These are phyloP conservation scores for Firmiana major DNA, from an alignment of 345 rosid genomes.

Conservation along the genomic window DNA sequence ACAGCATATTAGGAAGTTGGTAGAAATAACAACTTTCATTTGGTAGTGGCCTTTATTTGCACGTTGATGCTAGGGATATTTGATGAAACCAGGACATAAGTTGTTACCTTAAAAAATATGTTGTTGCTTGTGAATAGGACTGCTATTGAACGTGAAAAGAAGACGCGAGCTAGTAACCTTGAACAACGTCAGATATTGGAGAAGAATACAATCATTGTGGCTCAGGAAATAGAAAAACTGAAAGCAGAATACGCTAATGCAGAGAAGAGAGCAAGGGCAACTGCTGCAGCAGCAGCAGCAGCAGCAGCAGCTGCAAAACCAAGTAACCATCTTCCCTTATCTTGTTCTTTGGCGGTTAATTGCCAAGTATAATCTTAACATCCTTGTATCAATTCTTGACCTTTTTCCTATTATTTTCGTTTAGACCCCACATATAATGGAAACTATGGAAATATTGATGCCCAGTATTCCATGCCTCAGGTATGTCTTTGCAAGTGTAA, in stretches of 20 bases:
- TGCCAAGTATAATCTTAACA: constrained; percentile 7
- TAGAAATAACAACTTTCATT: neutral
- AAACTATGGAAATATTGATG: constrained; percentile 41
- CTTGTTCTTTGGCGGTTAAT: neutral
- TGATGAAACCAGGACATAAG: neutral
- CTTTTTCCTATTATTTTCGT: neutral
- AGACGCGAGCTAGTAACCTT: constrained; percentile 55
- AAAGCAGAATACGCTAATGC: constrained; percentile 38
- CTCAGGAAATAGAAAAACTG: constrained; percentile 51
- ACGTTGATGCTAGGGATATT: neutral
- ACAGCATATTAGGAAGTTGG: neutral
- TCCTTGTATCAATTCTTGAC: constrained; percentile 4
- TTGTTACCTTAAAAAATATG: neutral
- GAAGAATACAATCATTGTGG: constrained; percentile 42
- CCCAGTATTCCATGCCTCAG: constrained; percentile 39
- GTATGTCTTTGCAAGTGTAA: constrained; percentile 18
- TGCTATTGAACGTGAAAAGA: constrained; percentile 76
- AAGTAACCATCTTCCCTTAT: constrained; percentile 26
- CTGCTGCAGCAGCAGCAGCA: constrained; percentile 24
- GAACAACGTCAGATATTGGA: constrained; percentile 62
- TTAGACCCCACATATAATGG: constrained; percentile 41
- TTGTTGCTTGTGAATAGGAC: constrained; percentile 33
- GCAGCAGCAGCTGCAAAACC: constrained; percentile 40
- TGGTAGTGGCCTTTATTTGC: neutral
- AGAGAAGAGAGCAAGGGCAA: constrained; percentile 46